These are phyloP conservation scores for Mycena rosella DNA, from an alignment of 768 basidiomycete genomes.

Conservation along the genomic window DNA sequence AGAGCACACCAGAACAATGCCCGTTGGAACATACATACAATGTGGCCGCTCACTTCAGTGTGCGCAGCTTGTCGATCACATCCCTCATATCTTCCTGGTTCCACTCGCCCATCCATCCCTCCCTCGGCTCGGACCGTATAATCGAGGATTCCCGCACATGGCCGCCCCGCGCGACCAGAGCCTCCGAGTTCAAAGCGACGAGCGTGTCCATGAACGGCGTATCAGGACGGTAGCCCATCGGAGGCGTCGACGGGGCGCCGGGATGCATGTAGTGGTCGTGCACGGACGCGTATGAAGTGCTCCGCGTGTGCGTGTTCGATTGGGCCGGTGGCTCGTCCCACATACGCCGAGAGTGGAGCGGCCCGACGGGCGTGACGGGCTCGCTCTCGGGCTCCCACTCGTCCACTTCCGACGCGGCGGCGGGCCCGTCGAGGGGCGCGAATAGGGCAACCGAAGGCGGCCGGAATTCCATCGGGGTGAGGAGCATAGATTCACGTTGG, in stretches of 20 bases:
- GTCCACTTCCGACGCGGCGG: slow-evolving; percentile 1
- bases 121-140: slow-evolving; percentile 8
- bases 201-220: slow-evolving; percentile 29
- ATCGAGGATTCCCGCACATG: slow-evolving; percentile 1
- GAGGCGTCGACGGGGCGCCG: neutral
- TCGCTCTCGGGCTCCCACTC: neutral
- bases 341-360: neutral
- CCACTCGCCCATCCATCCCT: slow-evolving; percentile 32
- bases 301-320: neutral
- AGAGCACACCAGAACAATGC: no score
- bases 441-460: slow-evolving; percentile 1
- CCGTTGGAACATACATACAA: no score
- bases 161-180: neutral
- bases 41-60: slow-evolving; percentile 14
- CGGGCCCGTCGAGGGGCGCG: neutral
- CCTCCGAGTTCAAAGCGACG: slow-evolving; percentile 24
- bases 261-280: slow-evolving; percentile 10
- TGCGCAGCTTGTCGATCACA: slow-evolving; percentile 24
- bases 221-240: slow-evolving; percentile 16
- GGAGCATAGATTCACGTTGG: slow-evolving; percentile 16
- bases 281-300: slow-evolving; percentile 13
- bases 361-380: slow-evolving; percentile 16
- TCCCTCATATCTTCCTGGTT: slow-evolving; percentile 30
- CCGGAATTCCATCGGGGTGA: slow-evolving; percentile 31
- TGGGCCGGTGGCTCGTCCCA: neutral